Base-by-base conservation (phyloP, 2,329 filamentous ascomycete genomes). In the Hymenoscyphus fructigenus region DNA sequence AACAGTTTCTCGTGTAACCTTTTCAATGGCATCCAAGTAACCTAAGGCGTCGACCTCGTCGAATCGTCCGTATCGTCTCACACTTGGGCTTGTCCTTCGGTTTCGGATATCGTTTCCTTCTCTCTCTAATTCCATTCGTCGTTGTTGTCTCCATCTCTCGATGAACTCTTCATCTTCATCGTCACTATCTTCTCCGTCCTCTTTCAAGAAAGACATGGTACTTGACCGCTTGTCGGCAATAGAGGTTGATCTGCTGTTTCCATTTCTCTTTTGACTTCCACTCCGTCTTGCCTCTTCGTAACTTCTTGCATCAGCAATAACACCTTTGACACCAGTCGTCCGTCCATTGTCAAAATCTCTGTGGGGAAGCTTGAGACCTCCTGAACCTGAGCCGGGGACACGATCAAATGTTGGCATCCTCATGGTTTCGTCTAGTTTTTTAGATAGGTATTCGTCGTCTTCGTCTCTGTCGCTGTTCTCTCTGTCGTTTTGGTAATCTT, bases 11-110 rank as follows among this genome's bases (percentile, higher is more conserved):
- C 88, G 79, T 47, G 88, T 83, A 4, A 94, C 92, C 79, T 92
- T 95, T 80, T 99, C 95, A 71, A 98, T 92, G 63, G 94, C 93
- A 77, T 98, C 93, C n/a, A 99, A 84, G 74, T 96, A 99, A 20
- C 93, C 95, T 69, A 90, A 82, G 7, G 92, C 94, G 80, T 98
- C 93, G 1, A 98, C 95, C 65, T 87, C 85, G 67, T 93, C 90
- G 68, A 98, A 81, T 14, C 84, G 85, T 26, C 95, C 95, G 75
- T 91, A 98, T 65, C 89, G 83, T 69, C 91, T 83, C 68, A 90
- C 85, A 72, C 89, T 93, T 0, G 92, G 92, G 76, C 89, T 94
- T 61, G 87, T 89, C 73, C 88, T 86, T 73, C 90, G 83, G 67
- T 83, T 90, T 67, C 84, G 84, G 59, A 87, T 82, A 70, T 83